phyloP scores from a whole-genome alignment of 441 rosid species.

The Corymbia calophylla region DNA sequence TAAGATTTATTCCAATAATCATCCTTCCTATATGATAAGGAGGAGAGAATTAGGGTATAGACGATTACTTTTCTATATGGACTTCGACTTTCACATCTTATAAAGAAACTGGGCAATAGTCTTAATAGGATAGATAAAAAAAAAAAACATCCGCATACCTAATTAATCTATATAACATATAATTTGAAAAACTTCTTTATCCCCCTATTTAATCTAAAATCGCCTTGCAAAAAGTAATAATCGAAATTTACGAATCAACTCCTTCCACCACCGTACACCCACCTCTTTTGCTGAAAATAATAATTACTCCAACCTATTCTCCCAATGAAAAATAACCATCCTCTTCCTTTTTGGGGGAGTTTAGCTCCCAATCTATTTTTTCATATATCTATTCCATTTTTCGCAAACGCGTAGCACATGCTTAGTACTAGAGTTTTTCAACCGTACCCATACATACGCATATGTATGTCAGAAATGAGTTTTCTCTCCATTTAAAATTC shows the following conservation, averaged over 20 bases:
- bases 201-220: accelerated
- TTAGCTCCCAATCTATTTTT: background rate
- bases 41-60: too few relatives aligned
- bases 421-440: background rate
- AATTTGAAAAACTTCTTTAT: background rate
- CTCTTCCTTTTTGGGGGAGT: background rate
- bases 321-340: background rate
- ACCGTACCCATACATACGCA: background rate
- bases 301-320: background rate
- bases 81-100: too few relatives aligned
- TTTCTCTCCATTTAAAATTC: background rate
- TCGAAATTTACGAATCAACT: background rate
- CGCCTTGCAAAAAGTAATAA: accelerated
- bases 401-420: accelerated
- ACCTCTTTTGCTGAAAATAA: background rate
- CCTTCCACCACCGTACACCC: accelerated
- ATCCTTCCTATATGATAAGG: too few relatives aligned
- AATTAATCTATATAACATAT: background rate
- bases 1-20: too few relatives aligned
- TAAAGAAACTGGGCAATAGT: too few relatives aligned
- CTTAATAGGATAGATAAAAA: too few relatives aligned
- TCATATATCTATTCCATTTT: background rate
- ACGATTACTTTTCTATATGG: too few relatives aligned
- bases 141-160: background rate
- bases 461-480: background rate